Base-by-base conservation (phyloP, 345 rosid species). In the Sonneratia caseolaris region DNA sequence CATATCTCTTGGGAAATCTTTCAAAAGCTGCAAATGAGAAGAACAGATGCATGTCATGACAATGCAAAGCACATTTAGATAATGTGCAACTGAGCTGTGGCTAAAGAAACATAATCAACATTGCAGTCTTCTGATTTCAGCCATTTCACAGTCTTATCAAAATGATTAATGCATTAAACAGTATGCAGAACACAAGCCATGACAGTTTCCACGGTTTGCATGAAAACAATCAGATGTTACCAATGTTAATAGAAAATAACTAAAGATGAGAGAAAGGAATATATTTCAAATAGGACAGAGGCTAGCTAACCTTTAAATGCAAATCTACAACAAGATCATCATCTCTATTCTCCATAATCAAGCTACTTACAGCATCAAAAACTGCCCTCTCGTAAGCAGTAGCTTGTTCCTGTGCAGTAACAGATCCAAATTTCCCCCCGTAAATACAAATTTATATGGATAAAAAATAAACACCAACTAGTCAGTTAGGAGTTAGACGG, bases 331-430 rank as follows among this genome's bases (percentile, higher is more conserved):
- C 95, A 68, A 82, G 77, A 67, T 88, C 93, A 53, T 88, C 91
- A 38, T 91, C 97, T 77, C 88, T 82, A 53, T 86, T 70, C 68
- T 82, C 84, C 15, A 88, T 82, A 65, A 86, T 83, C 81, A 90
- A 70, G 77, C 79, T 84, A 78, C 43, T 79, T 75, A 94, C 67
- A 64, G 81, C 82, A 47, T 86, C 81, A 67, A 82, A 90, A 80
- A 91, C 86, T 0, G 87, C 93, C 77, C 83, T 91, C 85, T 91
- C 96, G 66, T 91, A 90, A 1, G 82, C 55, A 64, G 97, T 87
- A 35, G 93, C 86, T 68, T 91, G 81, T 37, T 80, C 97, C 98
- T 91, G 80, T 61, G 38, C 15, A 37, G 38, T 64, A 73, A 12
- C 14, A 68, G 71, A 64, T 19, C 64, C 40, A 24, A 71, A 35